Evolutionary conservation across 768 basidiomycete species (phyloP).

Genomic region (Collybiopsis luxurians): DNA sequence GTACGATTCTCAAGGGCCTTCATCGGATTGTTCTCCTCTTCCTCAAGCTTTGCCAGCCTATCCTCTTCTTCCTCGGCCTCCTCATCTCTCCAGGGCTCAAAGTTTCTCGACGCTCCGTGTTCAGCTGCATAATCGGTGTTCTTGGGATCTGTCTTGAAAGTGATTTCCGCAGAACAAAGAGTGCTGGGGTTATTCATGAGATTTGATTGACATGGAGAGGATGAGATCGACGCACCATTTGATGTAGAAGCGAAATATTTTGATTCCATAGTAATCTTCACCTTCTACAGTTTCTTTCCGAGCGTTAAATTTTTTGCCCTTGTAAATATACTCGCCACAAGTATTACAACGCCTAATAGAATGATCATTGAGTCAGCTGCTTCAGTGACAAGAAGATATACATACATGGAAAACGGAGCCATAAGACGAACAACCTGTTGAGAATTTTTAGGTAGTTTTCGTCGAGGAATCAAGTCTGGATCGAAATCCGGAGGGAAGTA

Average conservation of each 20-base stretch:
- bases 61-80: constrained; percentile 78
- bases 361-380: background rate
- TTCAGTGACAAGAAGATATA: constrained; percentile 8
- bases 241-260: constrained; percentile 91
- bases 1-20: constrained; percentile 93
- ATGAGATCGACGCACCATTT: constrained; percentile 62
- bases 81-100: constrained; percentile 95
- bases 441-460: constrained; percentile 88
- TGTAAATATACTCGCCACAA: constrained; percentile 98
- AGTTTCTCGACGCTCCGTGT: constrained; percentile 96
- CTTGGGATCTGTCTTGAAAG: constrained; percentile 99
- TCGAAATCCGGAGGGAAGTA: constrained; percentile 99
- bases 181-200: constrained; percentile 58
- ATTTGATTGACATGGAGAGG: constrained; percentile 6
- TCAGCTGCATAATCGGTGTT: constrained; percentile 93
- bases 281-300: constrained; percentile 97
- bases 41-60: constrained; percentile 78
- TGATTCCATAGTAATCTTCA: constrained; percentile 98
- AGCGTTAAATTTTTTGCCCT: constrained; percentile 99
- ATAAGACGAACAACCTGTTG: constrained; percentile 98
- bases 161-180: constrained; percentile 95
- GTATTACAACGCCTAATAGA: constrained; percentile 81
- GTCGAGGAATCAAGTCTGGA: constrained; percentile 90
- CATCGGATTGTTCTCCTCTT: constrained; percentile 97
- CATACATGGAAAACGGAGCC: constrained; percentile 98